phyloP scores from a whole-genome alignment of 805 yeast species.

The Teunomyces atbi region DNA sequence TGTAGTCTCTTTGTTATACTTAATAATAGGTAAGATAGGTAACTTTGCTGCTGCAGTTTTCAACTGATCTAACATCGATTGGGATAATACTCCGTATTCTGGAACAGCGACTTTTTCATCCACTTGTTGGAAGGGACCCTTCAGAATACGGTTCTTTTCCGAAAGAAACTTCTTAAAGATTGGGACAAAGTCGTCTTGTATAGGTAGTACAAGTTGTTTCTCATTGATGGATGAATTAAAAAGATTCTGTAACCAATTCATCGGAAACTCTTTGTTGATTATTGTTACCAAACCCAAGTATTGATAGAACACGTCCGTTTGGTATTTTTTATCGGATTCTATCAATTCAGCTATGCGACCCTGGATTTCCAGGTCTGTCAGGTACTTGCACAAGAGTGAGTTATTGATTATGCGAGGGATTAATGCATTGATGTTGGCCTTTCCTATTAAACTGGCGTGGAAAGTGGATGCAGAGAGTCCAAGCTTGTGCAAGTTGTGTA shows the following conservation, averaged over 20 bases:
- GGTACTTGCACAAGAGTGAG: neutral
- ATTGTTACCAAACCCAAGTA: constrained; percentile 6
- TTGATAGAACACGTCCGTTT: constrained; percentile 5
- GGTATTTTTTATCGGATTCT: neutral
- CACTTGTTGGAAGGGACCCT: neutral
- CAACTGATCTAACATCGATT: neutral
- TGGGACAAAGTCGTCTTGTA: neutral
- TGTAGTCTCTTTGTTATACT: neutral
- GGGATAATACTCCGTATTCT: neutral
- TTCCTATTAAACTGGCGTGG: neutral
- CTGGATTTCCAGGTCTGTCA: neutral
- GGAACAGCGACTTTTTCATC: neutral
- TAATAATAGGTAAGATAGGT: neutral
- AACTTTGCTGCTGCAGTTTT: neutral
- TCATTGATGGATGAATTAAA: neutral
- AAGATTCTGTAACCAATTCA: constrained; percentile 3
- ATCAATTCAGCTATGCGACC: neutral
- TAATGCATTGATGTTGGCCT: neutral
- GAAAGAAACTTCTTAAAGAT: neutral
- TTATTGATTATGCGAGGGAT: neutral
- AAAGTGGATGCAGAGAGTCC: neutral
- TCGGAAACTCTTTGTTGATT: constrained; percentile 5
- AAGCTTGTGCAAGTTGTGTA: neutral
- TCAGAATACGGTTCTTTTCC: neutral
- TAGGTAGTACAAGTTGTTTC: neutral